Percentiles rank a stretch among this genome's conserved stretches.
Evolutionary conservation across 2,329 filamentous ascomycete genomes (phyloP).

Genomic region (Paraphoma chrysanthemicola): DNA sequence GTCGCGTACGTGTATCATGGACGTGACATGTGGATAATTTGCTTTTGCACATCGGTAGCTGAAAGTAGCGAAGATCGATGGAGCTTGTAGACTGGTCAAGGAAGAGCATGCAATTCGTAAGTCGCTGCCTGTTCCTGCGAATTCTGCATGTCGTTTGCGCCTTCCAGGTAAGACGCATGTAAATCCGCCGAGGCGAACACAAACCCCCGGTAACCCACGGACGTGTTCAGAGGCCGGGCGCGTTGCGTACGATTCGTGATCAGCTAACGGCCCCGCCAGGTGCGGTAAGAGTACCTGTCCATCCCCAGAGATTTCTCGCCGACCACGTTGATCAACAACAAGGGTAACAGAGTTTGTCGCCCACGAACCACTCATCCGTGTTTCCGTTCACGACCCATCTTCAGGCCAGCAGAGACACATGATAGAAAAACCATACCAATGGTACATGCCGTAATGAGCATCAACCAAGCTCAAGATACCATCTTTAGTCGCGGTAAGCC

Average conservation of each 20-base stretch:
- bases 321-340: background rate
- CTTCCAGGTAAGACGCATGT: background rate
- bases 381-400: too few species aligned
- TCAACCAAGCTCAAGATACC: background rate
- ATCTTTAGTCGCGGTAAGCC: conserved; percentile 45
- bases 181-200: background rate
- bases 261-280: background rate
- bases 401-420: too few species aligned
- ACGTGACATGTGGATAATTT: too few species aligned
- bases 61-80: background rate
- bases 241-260: background rate
- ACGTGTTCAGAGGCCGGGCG: background rate
- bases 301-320: background rate
- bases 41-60: background rate
- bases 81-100: background rate
- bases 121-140: background rate
- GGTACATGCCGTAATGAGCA: background rate
- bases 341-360: background rate
- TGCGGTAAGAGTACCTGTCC: background rate
- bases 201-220: background rate
- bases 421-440: too few species aligned
- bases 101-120: too few species aligned
- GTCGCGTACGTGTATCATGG: too few species aligned
- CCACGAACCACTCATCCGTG: too few species aligned
- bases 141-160: background rate